Base-by-base conservation (phyloP, 2,329 filamentous ascomycete genomes). In the Epichloe scottii region DNA sequence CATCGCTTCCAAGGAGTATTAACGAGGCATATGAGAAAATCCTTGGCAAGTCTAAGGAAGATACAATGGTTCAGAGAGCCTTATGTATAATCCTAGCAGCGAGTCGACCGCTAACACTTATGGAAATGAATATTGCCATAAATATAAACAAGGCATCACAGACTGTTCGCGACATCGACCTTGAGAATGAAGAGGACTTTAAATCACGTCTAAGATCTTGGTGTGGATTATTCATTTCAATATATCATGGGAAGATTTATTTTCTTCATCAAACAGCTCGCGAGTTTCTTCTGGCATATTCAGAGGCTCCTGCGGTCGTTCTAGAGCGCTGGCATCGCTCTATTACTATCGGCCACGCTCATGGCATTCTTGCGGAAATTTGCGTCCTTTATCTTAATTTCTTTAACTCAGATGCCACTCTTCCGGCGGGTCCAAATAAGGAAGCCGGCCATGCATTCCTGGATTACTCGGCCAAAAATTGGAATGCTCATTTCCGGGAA, bases 201-300 rank as follows among this genome's bases (percentile, higher is more conserved):
- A 5, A 23, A 23, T 23, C 21, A 23, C 21, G 21, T 23, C 4
- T 23, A 1, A 23, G 21, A 5, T 23, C 21, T 4, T 23, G 21
- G 21, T 23, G 21, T 23, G 21, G 21, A 23, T 52, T 66, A 2
- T 65, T 66, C 41, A 43, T 65, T 26, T 60, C 57, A 6, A 49
- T 65, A 10, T 14, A 65, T 34, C 46, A 61, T 11, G 56, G 50
- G 15, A 62, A 49, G 10, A 45, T 66, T 46, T 62, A 64, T 43
- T 60, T 66, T 35, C 51, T 66, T 14, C 60, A 66, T 51, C 61
- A 66, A 56, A 65, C 62, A 2, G 64, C 62, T 39, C 55, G 60
- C 6, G 62, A 65, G 46, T 66, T 65, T 54, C 61, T 65, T 42
- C 53, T 62, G 0, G 51, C 54, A 50, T 46, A 58, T 45, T 46